Evolutionary conservation across 495 filamentous ascomycete genomes (phyloP).

Genomic region (Aspergillus ellipticus): DNA sequence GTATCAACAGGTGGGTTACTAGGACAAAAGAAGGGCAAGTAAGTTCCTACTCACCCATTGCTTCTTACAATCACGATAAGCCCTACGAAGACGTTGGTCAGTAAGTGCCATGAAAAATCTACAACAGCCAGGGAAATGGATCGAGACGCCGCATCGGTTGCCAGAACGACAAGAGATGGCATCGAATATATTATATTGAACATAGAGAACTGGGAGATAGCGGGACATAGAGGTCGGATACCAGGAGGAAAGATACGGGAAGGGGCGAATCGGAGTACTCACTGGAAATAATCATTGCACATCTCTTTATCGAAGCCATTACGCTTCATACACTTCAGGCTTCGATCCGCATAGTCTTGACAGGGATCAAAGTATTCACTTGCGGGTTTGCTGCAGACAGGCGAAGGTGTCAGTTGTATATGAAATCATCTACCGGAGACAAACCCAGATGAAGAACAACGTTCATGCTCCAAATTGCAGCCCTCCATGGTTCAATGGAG

Average conservation of each 20-base stretch:
- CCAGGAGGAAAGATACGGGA: background rate
- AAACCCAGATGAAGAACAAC: background rate
- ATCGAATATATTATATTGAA: background rate
- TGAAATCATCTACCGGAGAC: background rate
- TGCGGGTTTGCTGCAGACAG: slow-evolving; percentile 60
- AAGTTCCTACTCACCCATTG: slow-evolving; percentile 65
- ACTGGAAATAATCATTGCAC: slow-evolving; percentile 95
- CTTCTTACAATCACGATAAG: slow-evolving; percentile 92
- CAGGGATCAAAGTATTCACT: slow-evolving; percentile 93
- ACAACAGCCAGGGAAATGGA: background rate
- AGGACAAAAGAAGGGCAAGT: slow-evolving; percentile 1
- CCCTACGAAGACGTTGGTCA: slow-evolving; percentile 46
- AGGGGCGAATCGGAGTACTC: slow-evolving; percentile 14
- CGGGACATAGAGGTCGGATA: background rate
- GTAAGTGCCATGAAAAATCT: slow-evolving; percentile 7
- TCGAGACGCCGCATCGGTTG: background rate
- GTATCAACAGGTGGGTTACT: background rate
- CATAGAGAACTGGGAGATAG: background rate
- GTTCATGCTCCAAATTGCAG: background rate
- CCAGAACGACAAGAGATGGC: background rate
- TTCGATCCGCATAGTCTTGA: slow-evolving; percentile 85
- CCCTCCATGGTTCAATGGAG: background rate
- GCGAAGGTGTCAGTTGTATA: slow-evolving; percentile 14
- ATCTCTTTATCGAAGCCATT: slow-evolving; percentile 82
- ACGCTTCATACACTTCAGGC: slow-evolving; percentile 79